Evolutionary conservation across 371 early-diverging fungal genomes (phyloP).

Genomic region (Mortierella sp.): DNA sequence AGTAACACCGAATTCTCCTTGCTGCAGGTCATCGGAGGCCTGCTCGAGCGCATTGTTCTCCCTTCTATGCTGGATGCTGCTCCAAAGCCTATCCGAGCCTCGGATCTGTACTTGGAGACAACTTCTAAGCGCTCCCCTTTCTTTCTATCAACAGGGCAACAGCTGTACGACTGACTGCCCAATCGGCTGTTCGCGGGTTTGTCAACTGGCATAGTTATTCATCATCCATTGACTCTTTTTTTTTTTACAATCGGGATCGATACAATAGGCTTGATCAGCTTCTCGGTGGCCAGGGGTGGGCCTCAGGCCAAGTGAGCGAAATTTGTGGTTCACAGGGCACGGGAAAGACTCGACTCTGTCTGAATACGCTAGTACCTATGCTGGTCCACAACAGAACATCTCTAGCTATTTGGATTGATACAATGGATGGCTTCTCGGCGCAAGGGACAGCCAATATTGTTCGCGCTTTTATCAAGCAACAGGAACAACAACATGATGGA

Average conservation of each 20-base stretch:
- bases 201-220: neutral
- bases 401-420: constrained; percentile 46
- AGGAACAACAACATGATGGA: neutral
- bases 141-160: constrained; percentile 27
- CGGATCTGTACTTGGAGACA: constrained; percentile 15
- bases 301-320: constrained; percentile 36
- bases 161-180: constrained; percentile 7
- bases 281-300: constrained; percentile 38
- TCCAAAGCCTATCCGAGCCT: constrained; percentile 19
- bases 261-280: constrained; percentile 25
- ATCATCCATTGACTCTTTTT: neutral
- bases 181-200: neutral
- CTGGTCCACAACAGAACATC: constrained; percentile 13
- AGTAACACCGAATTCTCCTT: too few species aligned
- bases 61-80: constrained; percentile 19
- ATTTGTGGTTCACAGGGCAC: constrained; percentile 22
- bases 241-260: neutral
- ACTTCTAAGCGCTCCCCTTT: neutral
- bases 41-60: constrained; percentile 32
- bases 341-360: constrained; percentile 41
- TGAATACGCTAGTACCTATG: constrained; percentile 18
- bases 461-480: neutral
- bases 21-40: constrained; percentile 36
- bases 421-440: constrained; percentile 30
- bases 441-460: constrained; percentile 20